Evolutionary conservation across 164 flowering plant species (phyloP), one percentile per base, ranked within the genome.

Genomic region (Litsea cubeba): DNA sequence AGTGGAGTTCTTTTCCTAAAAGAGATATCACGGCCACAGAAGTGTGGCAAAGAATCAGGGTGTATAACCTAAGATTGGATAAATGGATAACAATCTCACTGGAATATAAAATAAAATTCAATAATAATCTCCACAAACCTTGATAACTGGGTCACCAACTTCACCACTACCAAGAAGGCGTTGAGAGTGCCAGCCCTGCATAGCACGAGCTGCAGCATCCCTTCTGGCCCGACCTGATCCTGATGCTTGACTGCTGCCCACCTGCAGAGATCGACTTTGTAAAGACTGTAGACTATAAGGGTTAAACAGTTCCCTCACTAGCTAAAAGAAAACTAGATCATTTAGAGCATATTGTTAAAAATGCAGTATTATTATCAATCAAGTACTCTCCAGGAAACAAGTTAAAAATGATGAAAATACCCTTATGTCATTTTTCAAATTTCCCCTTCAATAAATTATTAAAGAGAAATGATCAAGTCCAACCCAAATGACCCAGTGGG

Each of bases 141-240:
- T 91, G 46, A 87, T 87, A 50, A 90, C 83, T 10, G 92, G 93
- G 66, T 92, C 93, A 76, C 91, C 89, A 79, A 90, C 88, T 83
- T 93, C 98, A 75, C 94, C 98, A 79, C 86, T 88, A 74, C 93
- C 87, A 74, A 87, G 87, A 79, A 87, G 85, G 35, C 94, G 95
- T 75, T 90, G 92, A 65, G 94, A 86, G 71, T 91, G 95, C 97
- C 97, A 95, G 72, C 97, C 97, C 81, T 92, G 97, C 97, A 90
- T 91, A 49, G 97, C 97, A 75, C 98, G 97, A 80, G 94, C 95
- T 62, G 98, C 98, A 71, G 98, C 90, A 86, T 94, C 98, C 74
- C 98, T 87, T 60, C 95, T 82, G 62, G 90, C 94, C 81, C 98
- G 86, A 50, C 93, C 96, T 68, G 93, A 82, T 64, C 87, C 92